Conservation (phyloP, 352 stramenopile genomes). For the Phytophthora ohioensis region DNA sequence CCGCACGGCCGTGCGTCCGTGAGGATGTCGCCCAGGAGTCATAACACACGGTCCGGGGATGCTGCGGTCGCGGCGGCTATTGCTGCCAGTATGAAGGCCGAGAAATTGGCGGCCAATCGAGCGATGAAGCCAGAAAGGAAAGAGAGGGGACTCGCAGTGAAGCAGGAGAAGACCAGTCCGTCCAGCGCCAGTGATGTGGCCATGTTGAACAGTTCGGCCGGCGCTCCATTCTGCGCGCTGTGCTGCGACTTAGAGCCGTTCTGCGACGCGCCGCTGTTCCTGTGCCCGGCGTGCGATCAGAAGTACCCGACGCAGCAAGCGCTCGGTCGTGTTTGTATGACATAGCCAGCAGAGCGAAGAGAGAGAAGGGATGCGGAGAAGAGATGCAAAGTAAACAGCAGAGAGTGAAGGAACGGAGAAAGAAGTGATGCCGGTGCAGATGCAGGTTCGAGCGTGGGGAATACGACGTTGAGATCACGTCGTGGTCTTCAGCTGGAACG, state of each 20-base stretch:
- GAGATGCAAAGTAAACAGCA: slow-evolving; percentile 24
- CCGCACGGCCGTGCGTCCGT: slow-evolving; percentile 19
- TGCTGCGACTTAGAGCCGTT: slow-evolving; percentile 64
- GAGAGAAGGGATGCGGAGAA: slow-evolving; percentile 13
- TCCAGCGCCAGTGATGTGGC: slow-evolving; percentile 72
- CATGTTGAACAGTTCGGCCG: slow-evolving; percentile 52
- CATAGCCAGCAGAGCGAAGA: slow-evolving; percentile 24
- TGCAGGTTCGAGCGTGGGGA: background rate
- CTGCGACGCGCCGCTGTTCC: slow-evolving; percentile 64
- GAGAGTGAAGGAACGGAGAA: slow-evolving; percentile 8
- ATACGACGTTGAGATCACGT: background rate
- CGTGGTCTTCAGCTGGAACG: slow-evolving; percentile 15
- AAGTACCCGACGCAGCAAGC: slow-evolving; percentile 87
- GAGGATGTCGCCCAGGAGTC: slow-evolving; percentile 41
- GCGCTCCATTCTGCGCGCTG: slow-evolving; percentile 69
- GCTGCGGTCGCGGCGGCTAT: slow-evolving; percentile 24
- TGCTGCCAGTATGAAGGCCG: slow-evolving; percentile 21
- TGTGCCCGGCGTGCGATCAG: slow-evolving; percentile 78
- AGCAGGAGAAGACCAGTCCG: slow-evolving; percentile 64
- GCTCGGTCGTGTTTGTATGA: slow-evolving; percentile 72
- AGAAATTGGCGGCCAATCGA: slow-evolving; percentile 22
- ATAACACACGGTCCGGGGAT: slow-evolving; percentile 33
- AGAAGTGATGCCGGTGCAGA: slow-evolving; percentile 15
- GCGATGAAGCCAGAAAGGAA: slow-evolving; percentile 28
- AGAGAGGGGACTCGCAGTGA: slow-evolving; percentile 18